Base-by-base conservation (phyloP, 169 alveolate genomes). In the Theileria sp. region DNA sequence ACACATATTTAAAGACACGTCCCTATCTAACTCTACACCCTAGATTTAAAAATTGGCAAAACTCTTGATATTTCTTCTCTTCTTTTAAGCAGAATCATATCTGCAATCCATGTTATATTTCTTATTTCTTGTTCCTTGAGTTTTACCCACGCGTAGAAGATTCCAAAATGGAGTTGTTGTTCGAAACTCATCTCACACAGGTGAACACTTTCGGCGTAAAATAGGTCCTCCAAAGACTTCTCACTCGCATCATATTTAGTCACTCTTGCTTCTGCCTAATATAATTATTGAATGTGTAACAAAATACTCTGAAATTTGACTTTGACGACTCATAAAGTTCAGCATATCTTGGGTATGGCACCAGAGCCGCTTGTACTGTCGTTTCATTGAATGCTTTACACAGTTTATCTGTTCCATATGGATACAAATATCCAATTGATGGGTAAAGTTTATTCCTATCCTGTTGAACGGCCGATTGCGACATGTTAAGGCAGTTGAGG, bases 41-140 rank as follows among this genome's bases (percentile, higher is more conserved):
- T 38, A 8, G 89, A 76, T 56, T 83, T 73, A 84, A 94, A 94
- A 56, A 94, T 92, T 19, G 96, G 97, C 23, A 94, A 81, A 44
- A 94, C 94, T 36, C 94, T 88, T 50, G 94, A 93, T 51, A 92
- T 87, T 67, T 93, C 94, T 71, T 94, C 97, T 71, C 92, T 92
- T 70, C 96, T 69, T 69, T 88, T 92, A 86, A 94, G 88, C 49
- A 92, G 86, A 30, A 96, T 92, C 98, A 98, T 96, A 81, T 98
- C 99, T 38, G 99, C 98, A 56, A 98, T 95, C 99, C 99, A 97
- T 50, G 96, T 94, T 60, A 97, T 92, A 86, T 97, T 98, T 82
- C 99, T 92, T 80, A 98, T 97, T 93, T 98, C 99, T 88, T 96
- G 98, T 86, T 97, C 99, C 88, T 96, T 96, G 72, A 98, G 95